Conservation (phyloP, 306 rosid species). For the Ceratonia siliqua region DNA sequence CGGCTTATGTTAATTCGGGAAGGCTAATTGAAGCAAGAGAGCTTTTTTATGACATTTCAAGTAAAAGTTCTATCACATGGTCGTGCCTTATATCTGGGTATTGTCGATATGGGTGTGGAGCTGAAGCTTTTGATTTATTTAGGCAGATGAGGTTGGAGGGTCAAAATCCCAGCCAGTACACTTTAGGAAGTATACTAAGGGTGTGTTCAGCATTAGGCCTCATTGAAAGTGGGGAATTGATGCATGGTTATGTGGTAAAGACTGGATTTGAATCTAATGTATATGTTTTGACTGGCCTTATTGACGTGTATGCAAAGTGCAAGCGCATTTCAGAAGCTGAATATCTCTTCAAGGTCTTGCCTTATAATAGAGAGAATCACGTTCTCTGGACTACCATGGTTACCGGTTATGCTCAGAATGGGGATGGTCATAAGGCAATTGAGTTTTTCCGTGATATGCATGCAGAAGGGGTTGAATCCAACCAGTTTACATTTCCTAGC, state of each 20-base stretch:
- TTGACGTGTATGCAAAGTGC: conserved; percentile 92
- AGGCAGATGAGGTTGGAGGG: conserved; percentile 68
- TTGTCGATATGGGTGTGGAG: conserved; percentile 53
- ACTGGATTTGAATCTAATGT: conserved; percentile 52
- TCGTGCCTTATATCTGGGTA: conserved; percentile 80
- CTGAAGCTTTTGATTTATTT: conserved; percentile 69
- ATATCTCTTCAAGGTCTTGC: conserved; percentile 51
- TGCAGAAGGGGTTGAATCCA: conserved; percentile 53
- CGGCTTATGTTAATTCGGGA: conserved; percentile 67
- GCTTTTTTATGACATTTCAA: conserved; percentile 53
- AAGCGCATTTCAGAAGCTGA: conserved; percentile 65
- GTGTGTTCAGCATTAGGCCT: conserved; percentile 62
- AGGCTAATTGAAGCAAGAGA: conserved; percentile 63
- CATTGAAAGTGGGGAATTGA: conserved; percentile 63
- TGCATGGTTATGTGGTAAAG: conserved; percentile 71
- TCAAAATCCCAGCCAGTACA: conserved; percentile 65
- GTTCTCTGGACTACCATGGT: conserved; percentile 88
- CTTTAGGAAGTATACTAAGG: conserved; percentile 74
- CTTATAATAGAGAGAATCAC: conserved; percentile 52
- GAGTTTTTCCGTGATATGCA: conserved; percentile 65
- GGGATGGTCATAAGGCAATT: conserved; percentile 63
- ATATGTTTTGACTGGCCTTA: conserved; percentile 74
- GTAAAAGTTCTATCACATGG: conserved; percentile 68
- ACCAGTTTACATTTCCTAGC: conserved; percentile 84
- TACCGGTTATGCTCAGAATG: conserved; percentile 86